Percentiles rank a stretch among this genome's conserved stretches.
These are phyloP conservation scores for Penicillium sp. DNA, from an alignment of 2,329 filamentous ascomycete genomes.

Conservation along the genomic window DNA sequence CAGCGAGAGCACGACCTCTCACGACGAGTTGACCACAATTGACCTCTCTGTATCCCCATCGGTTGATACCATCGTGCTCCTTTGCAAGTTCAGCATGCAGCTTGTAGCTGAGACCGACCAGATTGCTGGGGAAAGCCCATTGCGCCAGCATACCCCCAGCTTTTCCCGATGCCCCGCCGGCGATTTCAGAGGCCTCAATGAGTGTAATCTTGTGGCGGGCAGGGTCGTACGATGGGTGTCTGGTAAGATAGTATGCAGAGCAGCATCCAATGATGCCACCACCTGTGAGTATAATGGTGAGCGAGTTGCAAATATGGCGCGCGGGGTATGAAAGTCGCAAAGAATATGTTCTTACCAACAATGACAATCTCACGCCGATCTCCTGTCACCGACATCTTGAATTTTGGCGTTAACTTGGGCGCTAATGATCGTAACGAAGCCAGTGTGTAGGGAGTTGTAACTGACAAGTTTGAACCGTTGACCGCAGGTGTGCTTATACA, in stretches of 20 bases:
- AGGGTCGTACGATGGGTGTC: slow-evolving; percentile 77
- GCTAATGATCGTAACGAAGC: slow-evolving; percentile 18
- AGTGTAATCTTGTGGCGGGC: slow-evolving; percentile 75
- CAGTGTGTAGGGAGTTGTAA: slow-evolving; percentile 17
- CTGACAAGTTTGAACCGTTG: not conserved
- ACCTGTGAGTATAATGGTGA: slow-evolving; percentile 49
- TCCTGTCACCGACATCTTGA: slow-evolving; percentile 29
- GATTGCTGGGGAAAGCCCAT: slow-evolving; percentile 83
- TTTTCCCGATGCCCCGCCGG: slow-evolving; percentile 90
- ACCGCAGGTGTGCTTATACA: slow-evolving; percentile 2
- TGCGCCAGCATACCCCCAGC: slow-evolving; percentile 85
- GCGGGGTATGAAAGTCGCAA: slow-evolving; percentile 21
- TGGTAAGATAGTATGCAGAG: slow-evolving; percentile 85
- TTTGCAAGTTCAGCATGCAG: slow-evolving; percentile 81
- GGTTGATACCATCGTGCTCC: slow-evolving; percentile 71
- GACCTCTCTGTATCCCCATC: slow-evolving; percentile 84
- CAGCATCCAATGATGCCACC: slow-evolving; percentile 92
- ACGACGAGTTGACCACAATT: slow-evolving; percentile 67
- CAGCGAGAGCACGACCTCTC: slow-evolving; percentile 41
- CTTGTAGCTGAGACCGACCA: slow-evolving; percentile 81
- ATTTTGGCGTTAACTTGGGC: slow-evolving; percentile 14
- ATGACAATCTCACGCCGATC: slow-evolving; percentile 40
- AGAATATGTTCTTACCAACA: slow-evolving; percentile 30
- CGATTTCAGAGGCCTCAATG: slow-evolving; percentile 80
- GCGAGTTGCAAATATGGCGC: slow-evolving; percentile 2